Conservation (phyloP, 2,329 filamentous ascomycete species). For the Sporothrix inflata region DNA sequence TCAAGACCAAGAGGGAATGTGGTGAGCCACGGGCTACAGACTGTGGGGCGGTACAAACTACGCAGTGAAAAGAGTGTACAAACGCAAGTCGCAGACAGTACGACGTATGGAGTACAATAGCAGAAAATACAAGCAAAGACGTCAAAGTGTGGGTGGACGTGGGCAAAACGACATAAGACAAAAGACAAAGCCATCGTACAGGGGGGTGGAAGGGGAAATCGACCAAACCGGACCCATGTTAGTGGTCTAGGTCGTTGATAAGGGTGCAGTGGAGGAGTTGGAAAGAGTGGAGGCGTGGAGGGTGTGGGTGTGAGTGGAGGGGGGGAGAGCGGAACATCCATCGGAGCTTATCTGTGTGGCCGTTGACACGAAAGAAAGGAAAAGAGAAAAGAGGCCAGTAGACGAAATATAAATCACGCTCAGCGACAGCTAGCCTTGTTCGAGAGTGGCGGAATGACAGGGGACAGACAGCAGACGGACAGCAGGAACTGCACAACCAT, state of each 20-base stretch:
- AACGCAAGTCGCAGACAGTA: not conserved
- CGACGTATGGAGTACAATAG: not conserved
- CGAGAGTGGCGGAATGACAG: not conserved
- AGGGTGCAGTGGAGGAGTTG: not conserved
- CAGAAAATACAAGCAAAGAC: not conserved
- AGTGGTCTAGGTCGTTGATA: conserved; percentile 8
- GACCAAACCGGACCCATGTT: conserved; percentile 1
- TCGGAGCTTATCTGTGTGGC: conserved; percentile 2
- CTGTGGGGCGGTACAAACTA: not conserved
- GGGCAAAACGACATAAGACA: not conserved
- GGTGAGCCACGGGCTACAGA: not conserved
- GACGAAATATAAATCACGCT: not conserved
- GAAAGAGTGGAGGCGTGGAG: not conserved
- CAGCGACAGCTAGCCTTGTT: not conserved
- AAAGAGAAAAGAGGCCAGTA: not conserved
- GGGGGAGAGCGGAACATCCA: not conserved
- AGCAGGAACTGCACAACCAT: not conserved
- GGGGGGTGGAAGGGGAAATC: not conserved
- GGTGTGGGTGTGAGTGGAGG: conserved; percentile 5
- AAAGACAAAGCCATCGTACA: not conserved
- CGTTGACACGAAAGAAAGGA: conserved; percentile 24
- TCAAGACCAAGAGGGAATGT: not conserved
- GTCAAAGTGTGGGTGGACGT: not conserved
- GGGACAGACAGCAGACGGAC: not conserved
- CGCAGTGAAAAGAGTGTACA: not conserved